phyloP scores from a whole-genome alignment of 2,329 filamentous ascomycete genomes.

The Grosmannia clavigera region DNA sequence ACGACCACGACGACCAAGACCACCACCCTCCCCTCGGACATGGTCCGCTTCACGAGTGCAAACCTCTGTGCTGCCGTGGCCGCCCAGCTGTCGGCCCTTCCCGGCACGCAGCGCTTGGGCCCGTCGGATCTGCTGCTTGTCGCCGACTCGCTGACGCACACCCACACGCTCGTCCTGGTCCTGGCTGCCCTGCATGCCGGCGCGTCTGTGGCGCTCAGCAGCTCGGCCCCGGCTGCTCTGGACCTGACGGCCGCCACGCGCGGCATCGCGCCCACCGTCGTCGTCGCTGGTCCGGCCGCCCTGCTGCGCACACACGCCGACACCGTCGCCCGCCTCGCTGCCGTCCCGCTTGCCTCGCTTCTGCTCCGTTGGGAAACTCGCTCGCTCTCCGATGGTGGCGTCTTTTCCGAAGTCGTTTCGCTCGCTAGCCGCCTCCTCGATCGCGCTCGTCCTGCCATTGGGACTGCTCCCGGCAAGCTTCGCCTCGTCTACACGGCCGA shows the following conservation, averaged over 20 bases:
- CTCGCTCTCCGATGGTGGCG: constrained; percentile 54
- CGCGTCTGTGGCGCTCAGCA: constrained; percentile 76
- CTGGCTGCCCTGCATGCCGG: constrained; percentile 76
- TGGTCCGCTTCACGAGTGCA: constrained; percentile 68
- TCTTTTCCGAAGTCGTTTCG: constrained; percentile 55
- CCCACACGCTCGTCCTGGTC: constrained; percentile 68
- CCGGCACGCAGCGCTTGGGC: constrained; percentile 59
- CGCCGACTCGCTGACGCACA: constrained; percentile 66
- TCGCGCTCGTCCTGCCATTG: constrained; percentile 44
- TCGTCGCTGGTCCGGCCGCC: constrained; percentile 65
- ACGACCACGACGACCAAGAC: constrained; percentile 17
- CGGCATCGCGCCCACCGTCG: constrained; percentile 66
- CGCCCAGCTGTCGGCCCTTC: constrained; percentile 63
- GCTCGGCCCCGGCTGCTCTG: constrained; percentile 62
- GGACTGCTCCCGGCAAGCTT: constrained; percentile 56
- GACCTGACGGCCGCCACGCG: constrained; percentile 63
- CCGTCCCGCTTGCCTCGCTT: constrained; percentile 42
- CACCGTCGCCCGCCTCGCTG: constrained; percentile 39
- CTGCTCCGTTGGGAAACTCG: constrained; percentile 62
- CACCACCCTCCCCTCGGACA: constrained; percentile 36
- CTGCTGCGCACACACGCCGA: constrained; percentile 55
- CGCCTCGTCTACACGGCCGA: constrained; percentile 74
- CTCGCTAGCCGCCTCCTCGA: constrained; percentile 51
- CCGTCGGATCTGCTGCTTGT: constrained; percentile 73
- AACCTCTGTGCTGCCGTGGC: constrained; percentile 85